Base-by-base conservation (phyloP, 2,329 filamentous ascomycete genomes). In the Paramyrothecium sp. region DNA sequence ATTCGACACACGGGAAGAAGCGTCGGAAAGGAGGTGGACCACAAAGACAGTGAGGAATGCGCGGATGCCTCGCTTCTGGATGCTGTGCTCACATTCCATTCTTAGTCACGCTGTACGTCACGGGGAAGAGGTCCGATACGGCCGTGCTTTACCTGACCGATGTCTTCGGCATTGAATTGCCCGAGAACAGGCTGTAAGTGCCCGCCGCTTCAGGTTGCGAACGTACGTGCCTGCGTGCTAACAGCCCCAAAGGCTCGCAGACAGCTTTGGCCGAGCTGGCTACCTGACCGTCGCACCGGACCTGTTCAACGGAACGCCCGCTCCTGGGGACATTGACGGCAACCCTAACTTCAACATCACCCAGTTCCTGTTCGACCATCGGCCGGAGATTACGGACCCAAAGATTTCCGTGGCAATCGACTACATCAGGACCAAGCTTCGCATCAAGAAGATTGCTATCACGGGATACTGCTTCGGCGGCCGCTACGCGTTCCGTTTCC, bases 401-500 rank as follows among this genome's bases (percentile, higher is more conserved):
- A 61, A 63, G 54, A 60, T 67, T 46, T 55, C 59, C 47, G 55
- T 57, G n/a, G 57, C 58, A 30, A 50, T 63, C 20, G 51, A 50
- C 17, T 64, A 61, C 44, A 54, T 53, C n/a, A 19, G 19, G 16
- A 38, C 51, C 11, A 69, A 73, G 30, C 70, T 78, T 4, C 76
- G 78, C 16, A 73, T 80, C 22, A 73, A 76, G 48, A 77, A 71
- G 30, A 71, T 88, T 48, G 83, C 75, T 2, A 78, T 75, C 0
- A 79, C 81, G 0, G 85, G 85, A 0, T 88, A 87, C 67, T 88
- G 85, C 67, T 88, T 82, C 64, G 85, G 85, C 1, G 85, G 82
- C 1, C 79, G 79, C 47, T 84, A 81, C 61, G 72, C 82, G 7
- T 80, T 81, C 57, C 75, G 85, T 7, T 80, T 79, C 65, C 70